Evolutionary conservation across 148 eudicot species (phyloP).

Genomic region (Agrostemma githago): DNA sequence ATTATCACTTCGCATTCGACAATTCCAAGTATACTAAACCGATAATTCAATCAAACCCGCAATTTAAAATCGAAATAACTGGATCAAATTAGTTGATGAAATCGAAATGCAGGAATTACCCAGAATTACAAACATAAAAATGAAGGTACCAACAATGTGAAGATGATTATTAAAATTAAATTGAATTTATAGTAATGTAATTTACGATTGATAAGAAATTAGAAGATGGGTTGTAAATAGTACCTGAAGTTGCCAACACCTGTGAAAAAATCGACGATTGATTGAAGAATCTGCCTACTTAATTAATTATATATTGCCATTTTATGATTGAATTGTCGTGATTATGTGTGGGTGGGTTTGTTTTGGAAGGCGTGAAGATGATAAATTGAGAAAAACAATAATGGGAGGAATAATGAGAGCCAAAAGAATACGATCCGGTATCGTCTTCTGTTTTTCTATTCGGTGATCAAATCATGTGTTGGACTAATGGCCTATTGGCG

Average conservation of each 20-base stretch:
- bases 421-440: constrained; percentile 17
- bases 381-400: background rate
- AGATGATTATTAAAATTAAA: background rate
- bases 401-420: background rate
- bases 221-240: background rate
- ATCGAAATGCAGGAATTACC: background rate
- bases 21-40: background rate
- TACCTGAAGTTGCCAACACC: background rate
- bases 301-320: background rate
- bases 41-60: background rate
- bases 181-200: too few relatives aligned
- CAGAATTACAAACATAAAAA: background rate
- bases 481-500: too few relatives aligned
- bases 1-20: background rate
- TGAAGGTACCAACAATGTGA: background rate
- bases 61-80: background rate
- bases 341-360: constrained; percentile 18
- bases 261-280: background rate
- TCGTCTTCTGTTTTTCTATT: constrained; percentile 7
- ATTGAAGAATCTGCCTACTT: background rate
- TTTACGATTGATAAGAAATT: too few relatives aligned
- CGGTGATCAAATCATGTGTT: background rate
- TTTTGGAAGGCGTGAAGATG: constrained; percentile 22
- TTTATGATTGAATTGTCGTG: background rate
- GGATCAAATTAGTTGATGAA: background rate